Evolutionary conservation across 805 yeast genomes (phyloP).

Genomic region (Kazachstania taianensis): DNA sequence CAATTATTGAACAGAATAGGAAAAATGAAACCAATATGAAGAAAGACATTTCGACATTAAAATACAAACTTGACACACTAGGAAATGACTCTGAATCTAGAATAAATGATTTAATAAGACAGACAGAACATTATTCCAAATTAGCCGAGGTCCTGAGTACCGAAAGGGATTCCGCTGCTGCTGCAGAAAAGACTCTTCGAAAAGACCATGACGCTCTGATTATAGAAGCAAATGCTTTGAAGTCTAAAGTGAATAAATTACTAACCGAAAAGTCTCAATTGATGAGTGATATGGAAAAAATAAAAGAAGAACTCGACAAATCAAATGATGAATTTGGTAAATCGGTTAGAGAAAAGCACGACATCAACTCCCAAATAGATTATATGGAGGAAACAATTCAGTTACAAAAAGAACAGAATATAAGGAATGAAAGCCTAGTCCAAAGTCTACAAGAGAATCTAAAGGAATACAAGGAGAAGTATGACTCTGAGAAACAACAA

Average conservation of each 20-base stretch:
- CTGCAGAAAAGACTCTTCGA: conserved; percentile 38
- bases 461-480: conserved; percentile 23
- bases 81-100: conserved; percentile 31
- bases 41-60: conserved; percentile 52
- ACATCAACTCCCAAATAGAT: conserved; percentile 13
- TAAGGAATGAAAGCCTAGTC: conserved; percentile 30
- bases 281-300: conserved; percentile 39
- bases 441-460: conserved; percentile 28
- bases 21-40: conserved; percentile 58
- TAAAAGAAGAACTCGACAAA: conserved; percentile 26
- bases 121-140: conserved; percentile 35
- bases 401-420: conserved; percentile 25
- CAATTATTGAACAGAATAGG: conserved; percentile 43
- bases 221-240: conserved; percentile 46
- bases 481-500: conserved; percentile 40
- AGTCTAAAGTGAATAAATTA: conserved; percentile 51
- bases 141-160: conserved; percentile 33
- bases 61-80: conserved; percentile 49
- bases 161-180: conserved; percentile 34
- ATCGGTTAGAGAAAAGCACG: conserved; percentile 16
- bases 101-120: conserved; percentile 32
- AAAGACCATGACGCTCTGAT: conserved; percentile 36
- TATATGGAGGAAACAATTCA: conserved; percentile 24
- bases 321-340: conserved; percentile 10
- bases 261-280: conserved; percentile 53